Conservation (phyloP, 371 early-diverging fungal genomes). For the Zychaea mexicana region DNA sequence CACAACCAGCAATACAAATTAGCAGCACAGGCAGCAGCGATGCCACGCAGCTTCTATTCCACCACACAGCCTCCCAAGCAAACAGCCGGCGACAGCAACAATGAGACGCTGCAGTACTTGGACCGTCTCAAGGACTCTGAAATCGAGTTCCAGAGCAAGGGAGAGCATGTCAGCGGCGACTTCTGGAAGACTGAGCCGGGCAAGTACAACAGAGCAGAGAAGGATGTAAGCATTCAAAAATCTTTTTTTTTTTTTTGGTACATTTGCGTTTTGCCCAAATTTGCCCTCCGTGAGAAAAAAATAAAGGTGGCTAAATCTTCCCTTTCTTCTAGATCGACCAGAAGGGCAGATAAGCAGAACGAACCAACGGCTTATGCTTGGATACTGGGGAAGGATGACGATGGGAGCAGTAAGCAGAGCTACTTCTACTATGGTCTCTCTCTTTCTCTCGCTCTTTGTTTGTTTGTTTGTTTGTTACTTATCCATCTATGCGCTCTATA, state of each 20-base stretch:
- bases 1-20: background rate
- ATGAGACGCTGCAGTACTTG: conserved; percentile 17
- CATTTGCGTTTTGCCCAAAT: background rate
- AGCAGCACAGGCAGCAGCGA: too few species aligned
- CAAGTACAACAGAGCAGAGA: conserved; percentile 1
- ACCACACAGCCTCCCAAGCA: conserved; percentile 8
- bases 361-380: too few species aligned
- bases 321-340: background rate
- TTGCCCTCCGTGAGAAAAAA: background rate
- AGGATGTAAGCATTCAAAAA: too few species aligned
- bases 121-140: conserved; percentile 19
- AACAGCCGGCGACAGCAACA: background rate
- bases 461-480: too few species aligned
- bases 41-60: conserved; percentile 3
- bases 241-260: conserved; percentile 6
- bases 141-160: conserved; percentile 20
- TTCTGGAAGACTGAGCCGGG: conserved; percentile 24
- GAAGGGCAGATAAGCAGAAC: background rate
- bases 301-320: background rate
- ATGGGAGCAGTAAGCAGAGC: too few species aligned
- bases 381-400: too few species aligned
- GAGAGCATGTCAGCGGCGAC: conserved; percentile 14
- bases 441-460: background rate
- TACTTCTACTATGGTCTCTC: too few species aligned
- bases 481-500: too few species aligned